Percentiles rank a stretch among this genome's conserved stretches.
Evolutionary conservation across 2,329 filamentous ascomycete species (phyloP).

Genomic region (Alternaria angustiovoidea): DNA sequence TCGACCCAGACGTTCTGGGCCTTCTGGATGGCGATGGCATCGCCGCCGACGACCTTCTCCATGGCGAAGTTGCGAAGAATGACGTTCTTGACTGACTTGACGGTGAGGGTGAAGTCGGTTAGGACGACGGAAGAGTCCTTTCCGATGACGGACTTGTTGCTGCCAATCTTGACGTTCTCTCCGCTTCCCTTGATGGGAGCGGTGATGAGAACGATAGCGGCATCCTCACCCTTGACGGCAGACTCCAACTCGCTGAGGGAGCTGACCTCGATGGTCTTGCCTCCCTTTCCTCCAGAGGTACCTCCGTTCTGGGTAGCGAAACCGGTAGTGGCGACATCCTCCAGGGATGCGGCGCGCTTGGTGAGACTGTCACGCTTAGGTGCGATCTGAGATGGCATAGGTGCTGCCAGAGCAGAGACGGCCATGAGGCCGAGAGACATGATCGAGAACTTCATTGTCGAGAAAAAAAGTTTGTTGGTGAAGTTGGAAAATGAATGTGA

Average conservation of each 20-base stretch:
- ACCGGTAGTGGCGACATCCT: conserved; percentile 40
- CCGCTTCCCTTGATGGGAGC: conserved; percentile 54
- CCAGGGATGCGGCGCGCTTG: conserved; percentile 40
- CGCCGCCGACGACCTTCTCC: conserved; percentile 59
- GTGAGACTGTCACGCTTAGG: conserved; percentile 29
- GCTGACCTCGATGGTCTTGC: conserved; percentile 47
- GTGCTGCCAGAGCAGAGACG: conserved; percentile 45
- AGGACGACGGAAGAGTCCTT: conserved; percentile 57
- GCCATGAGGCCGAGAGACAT: conserved; percentile 41
- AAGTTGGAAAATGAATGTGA: conserved; percentile 23
- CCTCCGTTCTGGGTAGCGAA: conserved; percentile 48
- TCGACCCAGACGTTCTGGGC: conserved; percentile 69
- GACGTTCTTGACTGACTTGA: conserved; percentile 61
- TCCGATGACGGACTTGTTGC: conserved; percentile 63
- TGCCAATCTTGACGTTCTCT: conserved; percentile 55
- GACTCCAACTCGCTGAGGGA: conserved; percentile 51
- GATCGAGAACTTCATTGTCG: conserved; percentile 43
- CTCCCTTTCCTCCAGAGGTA: conserved; percentile 52
- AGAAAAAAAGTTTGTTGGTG: conserved; percentile 9
- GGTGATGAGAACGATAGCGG: conserved; percentile 58
- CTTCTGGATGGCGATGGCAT: conserved; percentile 61
- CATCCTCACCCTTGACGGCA: conserved; percentile 55
- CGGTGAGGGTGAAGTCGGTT: conserved; percentile 57
- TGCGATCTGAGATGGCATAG: conserved; percentile 33
- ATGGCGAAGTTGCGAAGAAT: conserved; percentile 66